Conservation (phyloP, 805 yeast genomes). For the Brettanomyces sp. region DNA sequence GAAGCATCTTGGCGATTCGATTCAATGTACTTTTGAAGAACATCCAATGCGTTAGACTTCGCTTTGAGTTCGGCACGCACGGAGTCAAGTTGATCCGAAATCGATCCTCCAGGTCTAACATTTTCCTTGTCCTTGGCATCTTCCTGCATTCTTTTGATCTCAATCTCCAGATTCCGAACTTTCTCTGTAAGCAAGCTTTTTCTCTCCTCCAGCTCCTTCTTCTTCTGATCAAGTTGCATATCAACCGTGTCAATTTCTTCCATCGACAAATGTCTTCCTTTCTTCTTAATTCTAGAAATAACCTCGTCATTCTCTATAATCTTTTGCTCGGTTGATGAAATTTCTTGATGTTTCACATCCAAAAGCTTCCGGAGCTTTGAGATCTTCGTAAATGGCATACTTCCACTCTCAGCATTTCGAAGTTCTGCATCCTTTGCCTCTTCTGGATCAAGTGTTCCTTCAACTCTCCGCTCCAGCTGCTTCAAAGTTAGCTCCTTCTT, state of each 20-base stretch:
- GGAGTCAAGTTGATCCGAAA: neutral
- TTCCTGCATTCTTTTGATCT: neutral
- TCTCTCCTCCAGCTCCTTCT: neutral
- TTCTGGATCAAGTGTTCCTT: neutral
- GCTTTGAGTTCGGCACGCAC: slow-evolving; percentile 7
- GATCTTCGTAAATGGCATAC: neutral
- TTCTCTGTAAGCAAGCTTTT: neutral
- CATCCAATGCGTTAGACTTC: slow-evolving; percentile 9
- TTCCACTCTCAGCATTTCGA: neutral
- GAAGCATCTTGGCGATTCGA: slow-evolving; percentile 6
- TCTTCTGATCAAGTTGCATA: neutral
- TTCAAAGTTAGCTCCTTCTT: neutral
- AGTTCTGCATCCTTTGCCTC: neutral
- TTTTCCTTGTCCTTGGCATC: neutral
- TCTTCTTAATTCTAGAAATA: slow-evolving; percentile 2
- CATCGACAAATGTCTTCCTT: neutral
- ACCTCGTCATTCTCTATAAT: neutral
- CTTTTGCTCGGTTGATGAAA: neutral
- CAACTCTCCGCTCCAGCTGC: neutral
- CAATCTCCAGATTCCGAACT: neutral
- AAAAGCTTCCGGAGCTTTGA: neutral
- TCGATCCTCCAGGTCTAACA: no score
- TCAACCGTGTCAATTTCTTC: neutral
- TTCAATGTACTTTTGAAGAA: slow-evolving; percentile 8
- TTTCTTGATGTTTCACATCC: neutral